A percentile compares a stretch with the other conserved stretches of the same genome.
These are phyloP conservation scores for Pleurostoma richardsiae DNA, from an alignment of 2,329 filamentous ascomycete genomes.

Conservation along the genomic window DNA sequence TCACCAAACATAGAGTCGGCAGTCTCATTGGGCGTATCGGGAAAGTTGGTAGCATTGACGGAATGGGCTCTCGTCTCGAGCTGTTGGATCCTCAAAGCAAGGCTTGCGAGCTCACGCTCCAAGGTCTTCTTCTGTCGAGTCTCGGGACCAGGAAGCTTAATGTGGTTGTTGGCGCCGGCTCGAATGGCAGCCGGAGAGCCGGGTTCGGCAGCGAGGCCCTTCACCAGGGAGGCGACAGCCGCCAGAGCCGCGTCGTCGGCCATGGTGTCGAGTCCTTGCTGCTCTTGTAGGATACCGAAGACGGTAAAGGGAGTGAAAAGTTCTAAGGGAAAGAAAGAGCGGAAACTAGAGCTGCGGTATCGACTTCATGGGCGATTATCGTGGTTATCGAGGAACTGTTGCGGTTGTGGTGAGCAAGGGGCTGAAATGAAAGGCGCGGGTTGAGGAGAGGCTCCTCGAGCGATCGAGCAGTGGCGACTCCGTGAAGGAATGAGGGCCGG, in stretches of 20 bases:
- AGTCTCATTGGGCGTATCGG: slow-evolving; percentile 77
- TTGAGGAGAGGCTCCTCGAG: too few relatives aligned
- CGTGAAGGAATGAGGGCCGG: too few relatives aligned
- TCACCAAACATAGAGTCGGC: slow-evolving; percentile 60
- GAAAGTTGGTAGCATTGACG: slow-evolving; percentile 54
- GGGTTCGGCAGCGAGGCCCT: slow-evolving; percentile 42
- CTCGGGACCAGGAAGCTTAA: slow-evolving; percentile 73
- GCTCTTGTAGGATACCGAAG: too few relatives aligned
- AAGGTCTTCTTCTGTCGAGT: slow-evolving; percentile 71
- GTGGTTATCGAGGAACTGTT: too few relatives aligned
- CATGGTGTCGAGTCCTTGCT: slow-evolving; percentile 23
- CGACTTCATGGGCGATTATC: too few relatives aligned
- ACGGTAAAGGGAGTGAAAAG: too few relatives aligned
- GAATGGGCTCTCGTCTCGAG: slow-evolving; percentile 74
- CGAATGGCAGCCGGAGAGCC: slow-evolving; percentile 31
- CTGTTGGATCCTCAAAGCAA: slow-evolving; percentile 72
- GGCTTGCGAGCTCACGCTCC: slow-evolving; percentile 76
- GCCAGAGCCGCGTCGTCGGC: slow-evolving; percentile 50
- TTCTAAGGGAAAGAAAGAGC: too few relatives aligned
- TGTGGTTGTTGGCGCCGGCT: slow-evolving; percentile 38
- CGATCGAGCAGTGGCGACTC: too few relatives aligned
- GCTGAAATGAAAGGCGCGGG: too few relatives aligned
- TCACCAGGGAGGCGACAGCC: slow-evolving; percentile 48
- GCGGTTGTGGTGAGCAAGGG: too few relatives aligned
- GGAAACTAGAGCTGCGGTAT: too few relatives aligned